Evolutionary conservation across 2,329 filamentous ascomycete genomes (phyloP).

Genomic region (Stachybotrys echinatus): DNA sequence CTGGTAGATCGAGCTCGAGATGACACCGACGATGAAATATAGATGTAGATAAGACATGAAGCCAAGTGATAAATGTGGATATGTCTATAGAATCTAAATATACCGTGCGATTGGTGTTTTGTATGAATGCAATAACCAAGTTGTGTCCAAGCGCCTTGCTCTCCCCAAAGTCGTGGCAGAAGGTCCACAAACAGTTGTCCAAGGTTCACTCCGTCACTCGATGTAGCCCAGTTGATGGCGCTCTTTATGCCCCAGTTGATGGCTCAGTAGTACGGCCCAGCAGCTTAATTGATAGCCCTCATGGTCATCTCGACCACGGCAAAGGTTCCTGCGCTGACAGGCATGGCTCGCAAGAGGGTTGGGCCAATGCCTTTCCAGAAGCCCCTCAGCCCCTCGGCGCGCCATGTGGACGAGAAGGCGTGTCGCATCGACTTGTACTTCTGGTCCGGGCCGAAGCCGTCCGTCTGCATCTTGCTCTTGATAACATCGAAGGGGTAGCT

Average conservation of each 20-base stretch:
- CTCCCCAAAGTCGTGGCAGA: background rate
- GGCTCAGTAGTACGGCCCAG: background rate
- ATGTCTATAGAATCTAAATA: background rate
- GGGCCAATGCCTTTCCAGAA: slow-evolving; percentile 96
- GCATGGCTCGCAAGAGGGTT: slow-evolving; percentile 90
- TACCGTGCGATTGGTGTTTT: background rate
- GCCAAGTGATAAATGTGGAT: background rate
- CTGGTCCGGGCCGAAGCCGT: slow-evolving; percentile 72
- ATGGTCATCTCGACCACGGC: slow-evolving; percentile 70
- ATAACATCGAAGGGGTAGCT: slow-evolving; percentile 96
- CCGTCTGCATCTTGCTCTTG: slow-evolving; percentile 99
- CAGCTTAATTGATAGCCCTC: slow-evolving; percentile 47
- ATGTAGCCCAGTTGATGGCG: background rate
- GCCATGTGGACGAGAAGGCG: slow-evolving; percentile 81
- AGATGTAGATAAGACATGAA: background rate
- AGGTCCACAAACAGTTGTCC: background rate
- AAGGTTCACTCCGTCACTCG: background rate
- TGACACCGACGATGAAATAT: background rate
- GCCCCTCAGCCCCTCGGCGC: slow-evolving; percentile 68
- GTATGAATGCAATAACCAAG: background rate
- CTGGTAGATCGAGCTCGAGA: slow-evolving; percentile 17
- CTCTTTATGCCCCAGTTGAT: background rate
- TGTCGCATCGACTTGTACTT: slow-evolving; percentile 79
- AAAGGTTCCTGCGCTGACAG: slow-evolving; percentile 96
- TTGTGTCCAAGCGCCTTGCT: background rate